Percentiles rank a stretch among this genome's conserved stretches.
These are phyloP conservation scores for Stentor roeselii DNA, from an alignment of 73 alveolate genomes.

Conservation along the genomic window DNA sequence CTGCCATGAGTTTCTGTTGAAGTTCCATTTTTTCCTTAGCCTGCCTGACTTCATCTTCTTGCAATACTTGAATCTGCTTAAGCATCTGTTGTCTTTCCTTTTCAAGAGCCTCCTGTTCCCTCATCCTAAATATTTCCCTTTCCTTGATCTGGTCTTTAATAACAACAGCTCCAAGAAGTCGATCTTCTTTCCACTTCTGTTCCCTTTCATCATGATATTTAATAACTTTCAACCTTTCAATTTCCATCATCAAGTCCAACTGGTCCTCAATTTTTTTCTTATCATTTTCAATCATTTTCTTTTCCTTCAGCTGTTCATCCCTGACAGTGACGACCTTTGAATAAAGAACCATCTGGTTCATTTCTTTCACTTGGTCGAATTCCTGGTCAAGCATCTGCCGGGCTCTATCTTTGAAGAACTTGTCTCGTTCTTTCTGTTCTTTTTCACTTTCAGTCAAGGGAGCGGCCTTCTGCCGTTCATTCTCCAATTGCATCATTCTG, in stretches of 20 bases:
- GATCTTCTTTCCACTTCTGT: conserved; percentile 57
- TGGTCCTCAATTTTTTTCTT: conserved; percentile 70
- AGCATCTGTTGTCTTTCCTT: conserved; percentile 72
- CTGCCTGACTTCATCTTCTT: conserved; percentile 57
- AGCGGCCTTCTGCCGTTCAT: conserved; percentile 46
- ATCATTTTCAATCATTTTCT: conserved; percentile 60
- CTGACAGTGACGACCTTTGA: conserved; percentile 82
- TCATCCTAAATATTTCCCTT: conserved; percentile 66
- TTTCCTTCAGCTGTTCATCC: conserved; percentile 79
- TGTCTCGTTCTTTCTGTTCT: conserved; percentile 43
- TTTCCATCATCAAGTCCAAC: conserved; percentile 84
- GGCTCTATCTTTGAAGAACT: conserved; percentile 52
- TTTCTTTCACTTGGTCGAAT: conserved; percentile 77
- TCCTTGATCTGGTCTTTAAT: conserved; percentile 80
- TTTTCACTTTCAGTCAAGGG: conserved; percentile 52
- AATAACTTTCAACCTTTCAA: conserved; percentile 79
- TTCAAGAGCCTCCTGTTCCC: conserved; percentile 66
- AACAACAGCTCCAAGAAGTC: conserved; percentile 67
- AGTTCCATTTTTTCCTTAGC: conserved; percentile 49
- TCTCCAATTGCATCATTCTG: conserved; percentile 65
- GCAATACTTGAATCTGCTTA: conserved; percentile 50
- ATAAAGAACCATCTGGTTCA: conserved; percentile 88
- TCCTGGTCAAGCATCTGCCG: conserved; percentile 64
- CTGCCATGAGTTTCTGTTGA: conserved; percentile 54
- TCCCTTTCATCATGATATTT: conserved; percentile 75